Evolutionary conservation across 164 flowering plant genomes (phyloP).

Genomic region (Aristolochia californica): DNA sequence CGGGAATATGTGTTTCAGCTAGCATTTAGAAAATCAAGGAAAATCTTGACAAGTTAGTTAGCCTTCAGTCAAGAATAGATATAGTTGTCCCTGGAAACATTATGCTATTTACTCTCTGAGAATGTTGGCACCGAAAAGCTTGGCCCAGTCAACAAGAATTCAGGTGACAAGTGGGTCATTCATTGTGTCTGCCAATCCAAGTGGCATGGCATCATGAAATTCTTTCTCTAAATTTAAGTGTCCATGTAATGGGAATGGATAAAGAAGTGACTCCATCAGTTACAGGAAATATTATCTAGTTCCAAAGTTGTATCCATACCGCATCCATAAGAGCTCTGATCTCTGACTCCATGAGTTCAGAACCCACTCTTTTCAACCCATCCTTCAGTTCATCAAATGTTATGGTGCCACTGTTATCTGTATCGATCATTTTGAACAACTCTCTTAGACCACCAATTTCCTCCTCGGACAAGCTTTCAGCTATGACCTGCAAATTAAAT

Average conservation of each 20-base stretch:
- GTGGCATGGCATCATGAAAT: too few species aligned
- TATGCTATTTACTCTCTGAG: too few species aligned
- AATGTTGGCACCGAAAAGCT: too few species aligned
- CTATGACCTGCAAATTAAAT: constrained; percentile 56
- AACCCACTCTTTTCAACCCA: constrained; percentile 71
- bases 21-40: too few species aligned
- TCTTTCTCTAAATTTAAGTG: too few species aligned
- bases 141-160: too few species aligned
- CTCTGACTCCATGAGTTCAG: constrained; percentile 73
- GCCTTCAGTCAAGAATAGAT: too few species aligned
- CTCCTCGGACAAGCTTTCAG: constrained; percentile 86
- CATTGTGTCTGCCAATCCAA: too few species aligned
- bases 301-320: constrained; percentile 20
- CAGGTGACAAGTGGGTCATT: too few species aligned
- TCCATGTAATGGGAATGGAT: not conserved
- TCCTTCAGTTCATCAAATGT: constrained; percentile 82
- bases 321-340: constrained; percentile 85
- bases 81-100: too few species aligned
- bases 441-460: constrained; percentile 90
- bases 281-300: not conserved
- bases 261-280: not conserved
- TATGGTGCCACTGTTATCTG: constrained; percentile 76
- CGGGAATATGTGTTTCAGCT: too few species aligned
- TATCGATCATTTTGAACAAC: constrained; percentile 82
- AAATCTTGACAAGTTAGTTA: too few species aligned